These are phyloP conservation scores for Nicotiana benthamiana DNA, from an alignment of 257 asterid species.

Conservation along the genomic window DNA sequence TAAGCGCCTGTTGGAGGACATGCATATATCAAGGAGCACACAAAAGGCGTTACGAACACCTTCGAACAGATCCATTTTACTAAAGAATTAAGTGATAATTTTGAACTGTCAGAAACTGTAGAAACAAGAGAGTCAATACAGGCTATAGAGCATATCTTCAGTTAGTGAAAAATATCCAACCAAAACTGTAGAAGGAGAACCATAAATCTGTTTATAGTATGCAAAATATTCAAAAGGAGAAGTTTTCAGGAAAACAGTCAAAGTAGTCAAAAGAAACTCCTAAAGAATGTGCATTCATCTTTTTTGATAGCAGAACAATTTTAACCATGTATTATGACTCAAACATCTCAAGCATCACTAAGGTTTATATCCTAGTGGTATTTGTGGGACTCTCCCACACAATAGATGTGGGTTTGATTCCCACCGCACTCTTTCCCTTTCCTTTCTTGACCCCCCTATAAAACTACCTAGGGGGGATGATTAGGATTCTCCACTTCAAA, in stretches of 20 bases:
- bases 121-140: not conserved
- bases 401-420: too few relatives aligned
- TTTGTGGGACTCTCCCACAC: too few relatives aligned
- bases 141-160: not conserved
- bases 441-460: too few relatives aligned
- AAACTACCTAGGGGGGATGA: too few relatives aligned
- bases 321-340: not conserved
- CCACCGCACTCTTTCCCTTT: too few relatives aligned
- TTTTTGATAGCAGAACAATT: not conserved
- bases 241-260: not conserved
- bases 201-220: not conserved
- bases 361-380: too few relatives aligned
- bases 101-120: not conserved
- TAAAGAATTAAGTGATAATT: not conserved
- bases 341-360: too few relatives aligned
- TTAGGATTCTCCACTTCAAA: too few relatives aligned
- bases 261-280: not conserved
- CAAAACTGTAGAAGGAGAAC: not conserved
- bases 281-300: not conserved
- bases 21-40: slow-evolving; percentile 8
- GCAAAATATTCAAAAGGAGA: not conserved
- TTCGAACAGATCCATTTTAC: not conserved
- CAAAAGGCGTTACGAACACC: not conserved
- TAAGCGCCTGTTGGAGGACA: not conserved
- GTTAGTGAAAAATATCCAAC: not conserved